phyloP scores from a whole-genome alignment of 257 asterid species.

The Solanum pimpinellifolium region DNA sequence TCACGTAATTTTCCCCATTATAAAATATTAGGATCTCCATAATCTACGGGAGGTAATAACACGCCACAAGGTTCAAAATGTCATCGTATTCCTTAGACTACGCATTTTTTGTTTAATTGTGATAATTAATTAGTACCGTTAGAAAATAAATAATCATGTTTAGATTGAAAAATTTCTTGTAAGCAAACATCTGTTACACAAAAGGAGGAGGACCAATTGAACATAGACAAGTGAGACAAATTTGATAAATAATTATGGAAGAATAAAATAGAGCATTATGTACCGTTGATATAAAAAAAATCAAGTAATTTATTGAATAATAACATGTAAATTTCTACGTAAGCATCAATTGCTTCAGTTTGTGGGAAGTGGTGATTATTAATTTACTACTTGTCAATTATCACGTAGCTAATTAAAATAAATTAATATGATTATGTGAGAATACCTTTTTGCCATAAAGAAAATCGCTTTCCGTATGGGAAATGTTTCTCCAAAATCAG shows the following conservation, averaged over 20 bases:
- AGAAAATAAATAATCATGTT: neutral
- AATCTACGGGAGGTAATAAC: neutral
- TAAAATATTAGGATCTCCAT: neutral
- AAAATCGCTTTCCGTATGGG: too few relatives aligned
- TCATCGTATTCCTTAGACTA: neutral
- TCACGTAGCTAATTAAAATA: neutral
- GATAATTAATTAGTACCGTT: neutral
- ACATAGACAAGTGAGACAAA: neutral
- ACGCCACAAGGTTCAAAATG: neutral
- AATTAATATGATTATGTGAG: neutral
- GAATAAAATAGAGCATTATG: neutral
- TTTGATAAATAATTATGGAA: neutral
- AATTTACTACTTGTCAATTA: neutral
- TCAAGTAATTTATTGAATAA: neutral
- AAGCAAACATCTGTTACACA: neutral
- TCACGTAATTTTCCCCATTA: rapidly evolving
- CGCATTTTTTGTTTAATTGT: neutral
- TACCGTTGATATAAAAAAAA: neutral
- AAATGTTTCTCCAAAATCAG: too few relatives aligned
- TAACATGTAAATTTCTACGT: neutral
- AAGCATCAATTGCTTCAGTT: neutral
- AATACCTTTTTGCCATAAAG: neutral
- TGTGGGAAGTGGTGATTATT: neutral
- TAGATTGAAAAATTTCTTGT: neutral
- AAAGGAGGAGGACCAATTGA: neutral